Percentiles rank a stretch among this genome's conserved stretches.
Evolutionary conservation across 148 eudicot species (phyloP).

Genomic region (Rhododendron vialii): DNA sequence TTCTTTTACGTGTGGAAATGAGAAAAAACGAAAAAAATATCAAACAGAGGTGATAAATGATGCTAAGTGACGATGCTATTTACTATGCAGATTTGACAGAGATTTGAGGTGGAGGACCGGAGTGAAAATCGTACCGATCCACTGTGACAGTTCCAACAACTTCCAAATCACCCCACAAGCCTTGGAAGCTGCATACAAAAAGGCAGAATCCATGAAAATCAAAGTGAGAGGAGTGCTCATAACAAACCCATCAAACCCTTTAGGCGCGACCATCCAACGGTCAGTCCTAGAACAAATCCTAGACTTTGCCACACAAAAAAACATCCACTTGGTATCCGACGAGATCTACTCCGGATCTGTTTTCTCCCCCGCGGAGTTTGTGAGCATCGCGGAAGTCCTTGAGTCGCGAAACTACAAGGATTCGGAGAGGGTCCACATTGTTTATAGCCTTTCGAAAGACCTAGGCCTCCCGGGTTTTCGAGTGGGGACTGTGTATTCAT

Average conservation of each 20-base stretch:
- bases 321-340: conserved; percentile 81
- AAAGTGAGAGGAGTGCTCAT: conserved; percentile 66
- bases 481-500: conserved; percentile 78
- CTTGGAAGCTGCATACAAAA: conserved; percentile 53
- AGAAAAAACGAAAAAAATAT: background rate
- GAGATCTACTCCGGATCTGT: conserved; percentile 92
- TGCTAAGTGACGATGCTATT: background rate
- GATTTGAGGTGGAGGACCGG: conserved; percentile 93
- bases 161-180: conserved; percentile 75
- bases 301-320: conserved; percentile 46
- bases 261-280: conserved; percentile 57
- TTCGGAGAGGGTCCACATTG: conserved; percentile 69
- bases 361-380: conserved; percentile 54
- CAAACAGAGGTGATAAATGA: background rate
- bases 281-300: conserved; percentile 48
- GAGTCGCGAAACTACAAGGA: conserved; percentile 38
- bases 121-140: conserved; percentile 73
- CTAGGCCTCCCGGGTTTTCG: conserved; percentile 88
- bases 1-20: background rate
- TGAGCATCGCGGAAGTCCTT: conserved; percentile 70
- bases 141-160: conserved; percentile 71
- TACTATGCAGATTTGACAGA: conserved; percentile 64
- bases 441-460: conserved; percentile 88
- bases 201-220: conserved; percentile 43
- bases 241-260: conserved; percentile 88